phyloP scores from a whole-genome alignment of 371 early-diverging fungal genomes.

The Haplosporangium sp. region DNA sequence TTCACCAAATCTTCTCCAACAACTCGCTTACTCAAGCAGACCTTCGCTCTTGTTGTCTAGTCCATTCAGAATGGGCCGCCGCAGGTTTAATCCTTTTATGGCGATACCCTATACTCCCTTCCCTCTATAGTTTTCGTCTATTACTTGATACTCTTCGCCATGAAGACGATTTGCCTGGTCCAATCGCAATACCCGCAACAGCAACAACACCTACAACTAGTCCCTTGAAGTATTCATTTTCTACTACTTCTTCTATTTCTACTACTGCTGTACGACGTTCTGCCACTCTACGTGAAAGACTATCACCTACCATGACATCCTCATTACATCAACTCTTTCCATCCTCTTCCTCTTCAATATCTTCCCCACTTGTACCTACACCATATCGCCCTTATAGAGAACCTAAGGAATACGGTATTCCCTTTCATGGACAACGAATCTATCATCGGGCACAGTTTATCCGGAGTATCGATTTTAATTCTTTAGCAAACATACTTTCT shows the following conservation, averaged over 20 bases:
- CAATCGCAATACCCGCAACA: slow-evolving; percentile 1
- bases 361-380: slow-evolving; percentile 21
- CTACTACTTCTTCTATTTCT: not conserved
- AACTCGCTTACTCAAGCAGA: slow-evolving; percentile 28
- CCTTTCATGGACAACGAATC: slow-evolving; percentile 43
- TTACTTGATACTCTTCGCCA: slow-evolving; percentile 50
- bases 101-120: slow-evolving; percentile 36
- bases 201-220: no score
- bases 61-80: slow-evolving; percentile 53
- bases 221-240: no score
- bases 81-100: slow-evolving; percentile 41
- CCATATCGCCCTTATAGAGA: slow-evolving; percentile 24
- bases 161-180: slow-evolving; percentile 31
- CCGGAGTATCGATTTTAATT: slow-evolving; percentile 33
- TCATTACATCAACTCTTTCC: not conserved
- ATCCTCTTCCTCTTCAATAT: not conserved
- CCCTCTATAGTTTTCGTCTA: slow-evolving; percentile 32
- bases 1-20: slow-evolving; percentile 43
- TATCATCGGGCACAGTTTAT: slow-evolving; percentile 52
- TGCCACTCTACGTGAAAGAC: slow-evolving; percentile 15
- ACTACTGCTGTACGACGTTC: slow-evolving; percentile 16
- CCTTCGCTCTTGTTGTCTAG: slow-evolving; percentile 38
- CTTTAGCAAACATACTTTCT: slow-evolving; percentile 16
- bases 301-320: not conserved
- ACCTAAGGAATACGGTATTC: slow-evolving; percentile 46